Conservation (phyloP, 345 rosid species). For the Lagerstroemia speciosa region DNA sequence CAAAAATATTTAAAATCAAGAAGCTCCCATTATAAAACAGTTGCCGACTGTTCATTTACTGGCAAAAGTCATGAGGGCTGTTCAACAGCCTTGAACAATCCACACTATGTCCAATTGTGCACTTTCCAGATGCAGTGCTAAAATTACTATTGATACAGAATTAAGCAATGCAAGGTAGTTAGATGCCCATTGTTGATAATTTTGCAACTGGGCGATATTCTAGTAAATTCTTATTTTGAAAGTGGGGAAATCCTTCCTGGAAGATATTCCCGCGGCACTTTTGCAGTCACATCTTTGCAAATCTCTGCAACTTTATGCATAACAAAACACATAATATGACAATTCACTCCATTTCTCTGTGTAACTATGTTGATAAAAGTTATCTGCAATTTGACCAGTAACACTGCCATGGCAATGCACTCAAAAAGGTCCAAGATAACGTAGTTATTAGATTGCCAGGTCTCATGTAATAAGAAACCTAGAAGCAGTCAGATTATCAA, state of each 20-base stretch:
- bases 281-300: not conserved
- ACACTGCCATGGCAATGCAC: not conserved
- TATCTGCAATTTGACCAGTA: not conserved
- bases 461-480: not conserved
- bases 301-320: not conserved
- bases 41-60: not conserved
- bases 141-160: not conserved
- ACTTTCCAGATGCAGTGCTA: not conserved
- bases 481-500: not conserved
- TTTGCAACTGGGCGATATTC: not conserved
- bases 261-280: not conserved
- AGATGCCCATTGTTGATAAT: not conserved
- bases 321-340: not conserved
- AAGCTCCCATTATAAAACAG: not conserved
- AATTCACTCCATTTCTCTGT: not conserved
- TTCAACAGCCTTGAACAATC: no score
- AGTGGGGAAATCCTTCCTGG: no score
- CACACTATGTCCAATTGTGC: no score
- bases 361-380: not conserved
- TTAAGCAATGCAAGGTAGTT: not conserved
- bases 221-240: no score
- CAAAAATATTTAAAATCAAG: not conserved
- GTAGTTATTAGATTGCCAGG: not conserved
- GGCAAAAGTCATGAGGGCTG: not conserved
- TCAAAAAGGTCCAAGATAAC: not conserved